phyloP scores from a whole-genome alignment of 495 filamentous ascomycete genomes.

The Xylaria venustula region DNA sequence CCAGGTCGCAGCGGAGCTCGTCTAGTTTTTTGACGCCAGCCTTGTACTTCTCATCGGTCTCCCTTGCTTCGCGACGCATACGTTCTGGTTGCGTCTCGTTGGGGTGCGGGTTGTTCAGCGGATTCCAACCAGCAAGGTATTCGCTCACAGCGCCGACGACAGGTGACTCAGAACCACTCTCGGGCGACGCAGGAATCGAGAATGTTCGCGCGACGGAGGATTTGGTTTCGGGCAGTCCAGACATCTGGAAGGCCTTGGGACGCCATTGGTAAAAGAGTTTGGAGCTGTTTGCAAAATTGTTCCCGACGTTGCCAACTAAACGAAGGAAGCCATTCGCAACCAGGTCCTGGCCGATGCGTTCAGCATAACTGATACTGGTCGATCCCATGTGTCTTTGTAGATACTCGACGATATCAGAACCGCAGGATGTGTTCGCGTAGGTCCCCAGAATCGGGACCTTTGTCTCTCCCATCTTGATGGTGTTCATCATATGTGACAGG shows the following conservation, averaged over 20 bases:
- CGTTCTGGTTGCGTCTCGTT: conserved; percentile 88
- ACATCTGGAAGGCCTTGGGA: conserved; percentile 81
- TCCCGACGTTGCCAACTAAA: conserved; percentile 91
- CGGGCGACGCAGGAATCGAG: conserved; percentile 51
- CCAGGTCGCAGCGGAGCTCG: conserved; percentile 83
- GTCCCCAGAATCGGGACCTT: conserved; percentile 95
- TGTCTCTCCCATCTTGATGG: conserved; percentile 79
- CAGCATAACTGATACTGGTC: conserved; percentile 80
- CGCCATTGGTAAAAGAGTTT: conserved; percentile 98
- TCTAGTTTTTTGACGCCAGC: conserved; percentile 79
- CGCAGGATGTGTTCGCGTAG: conserved; percentile 87
- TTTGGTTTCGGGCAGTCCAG: conserved; percentile 87
- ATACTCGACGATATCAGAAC: conserved; percentile 92
- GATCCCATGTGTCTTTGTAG: conserved; percentile 84
- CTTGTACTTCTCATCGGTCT: conserved; percentile 95
- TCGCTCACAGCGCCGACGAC: conserved; percentile 76
- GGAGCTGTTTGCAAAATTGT: conserved; percentile 93
- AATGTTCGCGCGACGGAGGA: conserved; percentile 66
- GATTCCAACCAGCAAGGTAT: conserved; percentile 87
- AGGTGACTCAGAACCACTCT: conserved; percentile 65
- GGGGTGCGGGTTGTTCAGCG: conserved; percentile 75
- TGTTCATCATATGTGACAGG: conserved; percentile 79
- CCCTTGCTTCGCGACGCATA: conserved; percentile 82
- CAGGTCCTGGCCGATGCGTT: conserved; percentile 91
- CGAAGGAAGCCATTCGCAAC: conserved; percentile 83